These are phyloP conservation scores for Lactarius sanguifluus DNA, from an alignment of 768 basidiomycete genomes.

Conservation along the genomic window DNA sequence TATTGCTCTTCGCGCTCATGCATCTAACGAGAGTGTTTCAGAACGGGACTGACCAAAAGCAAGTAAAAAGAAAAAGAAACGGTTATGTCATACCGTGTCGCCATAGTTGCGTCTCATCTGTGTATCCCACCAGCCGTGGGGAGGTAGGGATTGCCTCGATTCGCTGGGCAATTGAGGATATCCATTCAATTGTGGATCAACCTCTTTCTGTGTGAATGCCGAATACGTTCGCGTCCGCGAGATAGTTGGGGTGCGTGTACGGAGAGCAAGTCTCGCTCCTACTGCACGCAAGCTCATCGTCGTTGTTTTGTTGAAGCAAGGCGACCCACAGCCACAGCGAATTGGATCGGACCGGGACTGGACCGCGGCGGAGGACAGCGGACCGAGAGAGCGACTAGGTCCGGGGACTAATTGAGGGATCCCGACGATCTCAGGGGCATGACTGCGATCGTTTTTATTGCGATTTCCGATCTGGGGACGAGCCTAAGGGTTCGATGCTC, in stretches of 20 bases:
- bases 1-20: conserved; percentile 79
- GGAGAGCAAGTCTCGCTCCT: conserved; percentile 16
- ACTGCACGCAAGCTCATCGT: conserved; percentile 19
- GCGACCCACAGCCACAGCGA: neutral
- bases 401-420: neutral
- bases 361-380: neutral
- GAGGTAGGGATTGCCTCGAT: conserved; percentile 61
- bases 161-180: conserved; percentile 72
- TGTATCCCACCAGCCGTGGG: conserved; percentile 73
- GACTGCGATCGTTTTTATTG: conserved; percentile 16
- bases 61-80: conserved; percentile 22
- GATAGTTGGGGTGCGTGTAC: conserved; percentile 24
- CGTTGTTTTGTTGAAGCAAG: neutral
- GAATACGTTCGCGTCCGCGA: conserved; percentile 28
- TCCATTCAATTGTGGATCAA: conserved; percentile 67
- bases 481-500: neutral
- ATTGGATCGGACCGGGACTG: neutral
- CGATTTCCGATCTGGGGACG: conserved; percentile 1
- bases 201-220: conserved; percentile 36
- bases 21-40: conserved; percentile 45
- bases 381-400: neutral
- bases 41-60: conserved; percentile 18
- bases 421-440: neutral
- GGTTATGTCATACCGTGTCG: conserved; percentile 56
- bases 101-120: conserved; percentile 80